Evolutionary conservation across 2,329 filamentous ascomycete species (phyloP).

Genomic region (Fusarium vanettenii): DNA sequence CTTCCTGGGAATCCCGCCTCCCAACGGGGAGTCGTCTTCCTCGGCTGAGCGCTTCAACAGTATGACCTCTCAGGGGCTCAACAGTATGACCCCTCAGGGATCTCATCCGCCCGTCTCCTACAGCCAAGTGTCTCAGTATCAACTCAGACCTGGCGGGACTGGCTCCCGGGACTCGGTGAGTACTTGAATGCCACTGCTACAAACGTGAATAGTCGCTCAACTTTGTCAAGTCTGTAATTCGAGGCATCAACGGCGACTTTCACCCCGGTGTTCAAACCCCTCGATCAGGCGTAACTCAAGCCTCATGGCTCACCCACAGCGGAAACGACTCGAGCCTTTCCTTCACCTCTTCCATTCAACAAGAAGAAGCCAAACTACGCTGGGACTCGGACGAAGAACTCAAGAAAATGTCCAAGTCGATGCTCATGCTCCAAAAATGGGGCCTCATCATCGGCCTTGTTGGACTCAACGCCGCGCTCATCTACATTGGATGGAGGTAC

Average conservation of each 20-base stretch:
- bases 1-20: constrained; percentile 2
- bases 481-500: constrained; percentile 51
- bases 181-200: rapidly evolving
- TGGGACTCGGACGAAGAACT: constrained; percentile 56
- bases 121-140: constrained; percentile 19
- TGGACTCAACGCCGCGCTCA: constrained; percentile 50
- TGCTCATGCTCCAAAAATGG: constrained; percentile 55
- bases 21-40: constrained; percentile 33
- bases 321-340: constrained; percentile 49
- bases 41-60: constrained; percentile 24
- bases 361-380: constrained; percentile 53
- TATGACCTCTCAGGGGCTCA: neutral
- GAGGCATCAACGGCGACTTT: constrained; percentile 47
- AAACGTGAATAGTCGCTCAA: neutral
- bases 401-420: constrained; percentile 51
- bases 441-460: constrained; percentile 51
- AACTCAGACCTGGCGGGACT: constrained; percentile 21
- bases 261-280: constrained; percentile 48
- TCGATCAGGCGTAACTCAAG: constrained; percentile 44
- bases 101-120: constrained; percentile 24
- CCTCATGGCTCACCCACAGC: constrained; percentile 48
- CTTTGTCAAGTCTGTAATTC: constrained; percentile 46
- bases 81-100: neutral
- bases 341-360: constrained; percentile 50
- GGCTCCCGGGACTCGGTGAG: constrained; percentile 47